These are phyloP conservation scores for Boletus fagicola DNA, from an alignment of 768 basidiomycete species.

Conservation along the genomic window DNA sequence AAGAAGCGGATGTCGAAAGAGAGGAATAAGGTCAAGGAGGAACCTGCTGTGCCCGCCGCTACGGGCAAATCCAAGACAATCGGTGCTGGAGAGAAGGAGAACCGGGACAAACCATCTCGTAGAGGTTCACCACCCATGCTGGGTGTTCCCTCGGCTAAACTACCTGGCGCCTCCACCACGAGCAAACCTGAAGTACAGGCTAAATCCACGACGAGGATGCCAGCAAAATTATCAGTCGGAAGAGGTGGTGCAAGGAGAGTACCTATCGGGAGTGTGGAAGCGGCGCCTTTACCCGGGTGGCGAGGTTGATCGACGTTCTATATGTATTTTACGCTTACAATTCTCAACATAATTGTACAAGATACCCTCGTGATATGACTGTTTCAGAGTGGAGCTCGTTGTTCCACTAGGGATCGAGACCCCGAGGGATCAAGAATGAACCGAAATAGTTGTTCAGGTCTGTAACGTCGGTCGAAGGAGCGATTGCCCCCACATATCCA, in stretches of 20 bases:
- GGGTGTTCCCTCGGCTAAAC: constrained; percentile 22
- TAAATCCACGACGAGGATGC: constrained; percentile 12
- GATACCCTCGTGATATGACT: constrained; percentile 13
- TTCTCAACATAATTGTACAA: constrained; percentile 21
- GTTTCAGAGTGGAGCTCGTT: background rate
- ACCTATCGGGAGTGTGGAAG: constrained; percentile 64
- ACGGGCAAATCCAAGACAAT: constrained; percentile 32
- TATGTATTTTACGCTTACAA: constrained; percentile 15
- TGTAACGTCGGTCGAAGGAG: constrained; percentile 23
- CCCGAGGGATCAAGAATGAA: constrained; percentile 38
- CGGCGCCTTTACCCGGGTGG: constrained; percentile 51
- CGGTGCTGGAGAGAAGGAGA: constrained; percentile 35
- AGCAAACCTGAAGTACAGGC: constrained; percentile 13
- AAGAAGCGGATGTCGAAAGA: constrained; percentile 37
- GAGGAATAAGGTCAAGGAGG: constrained; percentile 40
- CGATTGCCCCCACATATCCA: constrained; percentile 39
- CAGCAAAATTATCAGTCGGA: constrained; percentile 35
- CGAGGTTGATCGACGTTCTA: constrained; percentile 36
- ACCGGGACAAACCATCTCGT: constrained; percentile 35
- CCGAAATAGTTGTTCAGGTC: constrained; percentile 51
- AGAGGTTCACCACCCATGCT: constrained; percentile 25
- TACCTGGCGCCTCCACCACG: background rate
- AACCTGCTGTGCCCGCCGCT: constrained; percentile 8
- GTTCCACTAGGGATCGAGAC: background rate
- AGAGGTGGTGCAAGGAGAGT: constrained; percentile 62